Evolutionary conservation across 129 eudicot species (phyloP).

Genomic region (Pulicaria dysenterica): DNA sequence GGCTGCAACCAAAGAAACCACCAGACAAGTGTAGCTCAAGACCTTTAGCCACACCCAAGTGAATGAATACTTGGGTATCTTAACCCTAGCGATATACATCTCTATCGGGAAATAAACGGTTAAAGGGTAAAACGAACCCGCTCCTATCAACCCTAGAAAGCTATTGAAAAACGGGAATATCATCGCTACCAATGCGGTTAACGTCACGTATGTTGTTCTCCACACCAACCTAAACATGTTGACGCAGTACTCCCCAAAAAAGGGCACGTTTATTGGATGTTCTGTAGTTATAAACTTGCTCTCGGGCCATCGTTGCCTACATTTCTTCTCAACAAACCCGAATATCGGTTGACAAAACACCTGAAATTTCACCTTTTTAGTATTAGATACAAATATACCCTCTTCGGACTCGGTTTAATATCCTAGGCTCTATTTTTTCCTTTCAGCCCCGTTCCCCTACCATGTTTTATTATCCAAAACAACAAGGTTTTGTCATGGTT

Average conservation of each 20-base stretch:
- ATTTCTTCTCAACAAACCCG: conserved; percentile 56
- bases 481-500: too few species aligned
- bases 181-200: conserved; percentile 77
- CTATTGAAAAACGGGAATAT: conserved; percentile 85
- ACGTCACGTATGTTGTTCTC: conserved; percentile 69
- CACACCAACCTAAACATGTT: conserved; percentile 82
- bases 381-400: neutral
- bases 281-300: conserved; percentile 61
- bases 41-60: conserved; percentile 77
- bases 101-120: conserved; percentile 89
- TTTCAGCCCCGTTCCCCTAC: too few species aligned
- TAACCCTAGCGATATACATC: conserved; percentile 73
- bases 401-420: too few species aligned
- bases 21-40: conserved; percentile 62
- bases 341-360: conserved; percentile 85
- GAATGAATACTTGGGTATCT: conserved; percentile 66
- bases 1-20: conserved; percentile 76
- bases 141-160: conserved; percentile 87
- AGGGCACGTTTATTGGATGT: conserved; percentile 49
- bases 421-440: too few species aligned
- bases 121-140: conserved; percentile 80
- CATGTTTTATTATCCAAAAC: too few species aligned
- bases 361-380: conserved; percentile 10
- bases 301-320: conserved; percentile 65
- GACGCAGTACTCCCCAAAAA: conserved; percentile 38